These are phyloP conservation scores for Darksidea phi DNA, from an alignment of 495 filamentous ascomycete species.

Conservation along the genomic window DNA sequence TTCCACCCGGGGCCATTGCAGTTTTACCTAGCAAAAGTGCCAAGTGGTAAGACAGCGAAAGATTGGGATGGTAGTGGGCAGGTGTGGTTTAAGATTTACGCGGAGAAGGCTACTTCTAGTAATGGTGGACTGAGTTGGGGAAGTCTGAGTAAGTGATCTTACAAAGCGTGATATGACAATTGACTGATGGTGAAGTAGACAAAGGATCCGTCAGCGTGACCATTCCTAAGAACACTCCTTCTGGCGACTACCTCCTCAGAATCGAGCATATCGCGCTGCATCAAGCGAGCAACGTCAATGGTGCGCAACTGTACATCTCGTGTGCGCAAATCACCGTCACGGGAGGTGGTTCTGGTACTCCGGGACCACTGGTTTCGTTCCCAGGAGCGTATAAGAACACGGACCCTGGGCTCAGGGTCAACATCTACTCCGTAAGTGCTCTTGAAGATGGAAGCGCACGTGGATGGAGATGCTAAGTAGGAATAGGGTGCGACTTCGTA, in stretches of 20 bases:
- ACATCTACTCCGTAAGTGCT: slow-evolving; percentile 40
- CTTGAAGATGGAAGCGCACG: too few relatives aligned
- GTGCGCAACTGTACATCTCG: slow-evolving; percentile 54
- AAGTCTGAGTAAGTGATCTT: slow-evolving; percentile 41
- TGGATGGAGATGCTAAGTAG: slow-evolving; percentile 8
- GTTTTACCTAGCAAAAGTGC: slow-evolving; percentile 57
- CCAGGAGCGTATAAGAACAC: slow-evolving; percentile 53
- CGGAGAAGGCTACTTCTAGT: slow-evolving; percentile 16
- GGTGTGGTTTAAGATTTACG: slow-evolving; percentile 55
- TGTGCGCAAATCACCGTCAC: slow-evolving; percentile 62
- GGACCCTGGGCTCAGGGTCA: slow-evolving; percentile 51
- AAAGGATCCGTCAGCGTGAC: slow-evolving; percentile 44
- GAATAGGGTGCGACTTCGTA: slow-evolving; percentile 33
- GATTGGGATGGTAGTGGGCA: slow-evolving; percentile 51
- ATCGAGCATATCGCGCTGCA: slow-evolving; percentile 48
- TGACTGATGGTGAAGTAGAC: slow-evolving; percentile 38
- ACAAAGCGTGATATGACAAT: not conserved
- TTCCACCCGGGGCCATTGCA: slow-evolving; percentile 53
- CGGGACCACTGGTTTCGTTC: slow-evolving; percentile 49
- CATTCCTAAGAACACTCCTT: slow-evolving; percentile 45
- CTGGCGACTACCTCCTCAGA: slow-evolving; percentile 38
- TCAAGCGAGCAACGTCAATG: slow-evolving; percentile 39
- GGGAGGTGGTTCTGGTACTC: slow-evolving; percentile 53
- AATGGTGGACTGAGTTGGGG: slow-evolving; percentile 48
- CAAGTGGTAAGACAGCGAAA: slow-evolving; percentile 47